Evolutionary conservation across 148 eudicot species (phyloP), one percentile per base, ranked within the genome.

Genomic region (Rhododendron williamsianum): DNA sequence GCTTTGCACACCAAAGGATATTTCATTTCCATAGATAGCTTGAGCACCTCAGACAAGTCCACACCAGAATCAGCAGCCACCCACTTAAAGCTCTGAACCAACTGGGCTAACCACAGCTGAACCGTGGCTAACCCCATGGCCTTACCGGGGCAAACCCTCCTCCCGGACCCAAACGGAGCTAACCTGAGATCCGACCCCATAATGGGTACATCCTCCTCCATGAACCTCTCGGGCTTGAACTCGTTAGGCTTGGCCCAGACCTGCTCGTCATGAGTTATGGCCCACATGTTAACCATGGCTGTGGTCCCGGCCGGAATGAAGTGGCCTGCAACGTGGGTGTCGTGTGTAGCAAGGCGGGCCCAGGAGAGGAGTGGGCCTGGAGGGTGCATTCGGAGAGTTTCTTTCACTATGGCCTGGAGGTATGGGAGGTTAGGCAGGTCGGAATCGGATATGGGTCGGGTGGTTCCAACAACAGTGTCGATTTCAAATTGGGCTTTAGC

Each of bases 281-380:
- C 93, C 94, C 93, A 95, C 98, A 97, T 97, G 95, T 97, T 97
- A 2, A 97, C 99, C 96, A 97, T 97, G 4, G 99, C 99, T 1
- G 98, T 95, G 0, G 98, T 95, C 6, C 98, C 99, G 0, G 98
- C 98, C 0, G 99, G 98, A 81, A 97, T 86, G 58, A 93, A 92
- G 89, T 95, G 95, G 1, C 84, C 88, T 5, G 95, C 99, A 2
- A 96, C 89, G 0, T 90, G 91, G n/a, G 94, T 92, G 87, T 95
- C 98, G 56, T 95, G 98, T 87, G 92, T 93, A 0, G 99, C 92
- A 0, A 96, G 93, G 0, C 99, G 93, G 51, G 99, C 99, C 99
- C 99, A 97, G 0, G 99, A 95, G 35, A 97, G 93, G 4, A 97
- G 94, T 0, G 99, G 99, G 12, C 98, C 99, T 0, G 99, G 99